Base-by-base conservation (phyloP, 2,329 filamentous ascomycete genomes). In the Davidsoniella eucalypti region DNA sequence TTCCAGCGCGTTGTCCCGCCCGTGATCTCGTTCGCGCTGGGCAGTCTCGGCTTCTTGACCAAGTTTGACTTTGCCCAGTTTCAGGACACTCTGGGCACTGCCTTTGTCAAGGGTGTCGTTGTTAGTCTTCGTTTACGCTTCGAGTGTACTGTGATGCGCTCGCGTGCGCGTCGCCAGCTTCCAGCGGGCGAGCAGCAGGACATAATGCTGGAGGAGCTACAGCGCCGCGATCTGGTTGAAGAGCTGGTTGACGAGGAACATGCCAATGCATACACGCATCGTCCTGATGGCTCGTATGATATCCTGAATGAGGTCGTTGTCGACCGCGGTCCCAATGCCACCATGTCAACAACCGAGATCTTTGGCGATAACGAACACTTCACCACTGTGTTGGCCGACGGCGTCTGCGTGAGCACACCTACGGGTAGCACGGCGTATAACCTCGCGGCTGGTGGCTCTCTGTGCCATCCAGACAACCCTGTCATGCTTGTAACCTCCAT, bases 301-400 rank as follows among this genome's bases (percentile, higher is more conserved):
- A 94, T 96, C 52, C 68, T 98, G 55, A 98, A 98, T 59, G 92
- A 98, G 62, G 80, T 96, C n/a, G 90, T 98, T 7, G 78, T 96
- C 26, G 92, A 98, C 60, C 76, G 92, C 16, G 92, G 92, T 0
- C 92, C 92, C 5, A 95, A 93, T 64, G 80, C 90, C 43, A 94
- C 87, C 49, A 90, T 98, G 85, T 92, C 86, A 9, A 82, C 80
- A 48, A 87, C 85, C 17, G 90, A 96, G 61, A 75, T 96, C 23
- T 95, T 95, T 61, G 88, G 87, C 17, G 90, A 95, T 58, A 86
- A 95, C 58, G 86, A 94, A 63, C 87, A 94, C 64, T 92, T 95
- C 63, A 95, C 92, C 0, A 93, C 87, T 0, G 78, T 96, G 5
- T 81, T 92, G 57, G 92, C 90, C 21, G 92, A 96, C 61, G 90